Conservation (phyloP, 345 rosid species). For the Nephelium lappaceum region DNA sequence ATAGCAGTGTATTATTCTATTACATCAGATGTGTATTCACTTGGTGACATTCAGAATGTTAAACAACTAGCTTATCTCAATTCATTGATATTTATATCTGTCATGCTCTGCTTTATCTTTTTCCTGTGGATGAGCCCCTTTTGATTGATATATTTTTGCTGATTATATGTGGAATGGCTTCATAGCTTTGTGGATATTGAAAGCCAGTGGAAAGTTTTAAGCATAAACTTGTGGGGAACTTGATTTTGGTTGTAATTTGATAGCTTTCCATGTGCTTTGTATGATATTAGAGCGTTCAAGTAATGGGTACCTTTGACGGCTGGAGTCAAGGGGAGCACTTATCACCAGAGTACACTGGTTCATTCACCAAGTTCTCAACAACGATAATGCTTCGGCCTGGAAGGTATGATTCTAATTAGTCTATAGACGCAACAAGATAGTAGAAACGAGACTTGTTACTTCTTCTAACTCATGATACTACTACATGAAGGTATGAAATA, state of each 20-base stretch:
- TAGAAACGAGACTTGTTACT: background rate
- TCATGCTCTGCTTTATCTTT: background rate
- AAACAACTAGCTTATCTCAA: background rate
- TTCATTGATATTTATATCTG: background rate
- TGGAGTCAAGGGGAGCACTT: slow-evolving; percentile 88
- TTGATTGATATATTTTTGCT: background rate
- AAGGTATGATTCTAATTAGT: slow-evolving; percentile 43
- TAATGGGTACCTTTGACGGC: slow-evolving; percentile 88
- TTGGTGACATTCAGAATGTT: background rate
- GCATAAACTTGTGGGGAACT: background rate
- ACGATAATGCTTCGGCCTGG: slow-evolving; percentile 82
- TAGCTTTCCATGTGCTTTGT: background rate
- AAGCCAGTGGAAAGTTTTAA: background rate
- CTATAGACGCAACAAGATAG: too few relatives aligned
- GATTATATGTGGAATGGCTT: background rate
- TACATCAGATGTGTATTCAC: background rate
- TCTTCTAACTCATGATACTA: slow-evolving; percentile 8
- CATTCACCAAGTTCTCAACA: slow-evolving; percentile 66
- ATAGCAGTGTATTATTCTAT: background rate
- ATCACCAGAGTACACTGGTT: slow-evolving; percentile 79
- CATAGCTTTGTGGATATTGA: background rate
- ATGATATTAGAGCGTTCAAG: slow-evolving; percentile 70
- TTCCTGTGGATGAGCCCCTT: background rate
- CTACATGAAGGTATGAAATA: slow-evolving; percentile 72
- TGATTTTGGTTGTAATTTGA: background rate